Percentiles rank a stretch among this genome's conserved stretches.
phyloP scores from a whole-genome alignment of 75 land plant species.

The Picea sitchensis region DNA sequence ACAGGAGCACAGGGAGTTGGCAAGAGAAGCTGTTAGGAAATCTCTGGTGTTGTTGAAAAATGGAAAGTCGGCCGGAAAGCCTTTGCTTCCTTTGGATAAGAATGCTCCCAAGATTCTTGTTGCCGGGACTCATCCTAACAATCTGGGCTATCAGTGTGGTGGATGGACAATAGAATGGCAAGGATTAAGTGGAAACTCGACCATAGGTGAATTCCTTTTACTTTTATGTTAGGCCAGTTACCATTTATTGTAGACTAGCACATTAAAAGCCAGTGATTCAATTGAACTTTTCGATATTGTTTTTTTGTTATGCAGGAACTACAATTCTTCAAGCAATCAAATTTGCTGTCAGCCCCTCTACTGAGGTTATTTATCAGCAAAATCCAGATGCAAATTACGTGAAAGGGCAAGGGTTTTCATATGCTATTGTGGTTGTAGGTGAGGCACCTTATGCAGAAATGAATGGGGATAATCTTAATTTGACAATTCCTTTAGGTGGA shows the following conservation, averaged over 20 bases:
- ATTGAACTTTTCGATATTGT: not conserved
- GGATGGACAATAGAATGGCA: slow-evolving; percentile 92
- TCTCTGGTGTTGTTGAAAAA: slow-evolving; percentile 83
- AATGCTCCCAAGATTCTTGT: slow-evolving; percentile 67
- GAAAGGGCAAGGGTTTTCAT: slow-evolving; percentile 24
- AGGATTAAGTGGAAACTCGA: slow-evolving; percentile 55
- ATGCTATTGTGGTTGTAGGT: slow-evolving; percentile 74
- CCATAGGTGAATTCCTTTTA: slow-evolving; percentile 18
- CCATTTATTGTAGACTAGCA: not conserved
- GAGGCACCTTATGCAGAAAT: slow-evolving; percentile 71
- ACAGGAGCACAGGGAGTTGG: slow-evolving; percentile 77
- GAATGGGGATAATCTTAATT: slow-evolving; percentile 59
- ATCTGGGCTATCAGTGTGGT: slow-evolving; percentile 82
- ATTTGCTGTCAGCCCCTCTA: slow-evolving; percentile 37
- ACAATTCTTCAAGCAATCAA: slow-evolving; percentile 52
- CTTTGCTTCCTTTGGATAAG: slow-evolving; percentile 60
- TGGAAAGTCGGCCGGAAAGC: slow-evolving; percentile 27
- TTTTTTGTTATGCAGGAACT: slow-evolving; percentile 39
- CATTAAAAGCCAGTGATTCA: not conserved
- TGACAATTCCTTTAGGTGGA: slow-evolving; percentile 60
- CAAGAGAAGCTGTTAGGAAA: slow-evolving; percentile 87
- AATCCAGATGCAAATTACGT: slow-evolving; percentile 42
- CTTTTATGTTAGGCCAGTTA: not conserved
- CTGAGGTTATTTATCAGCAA: slow-evolving; percentile 46
- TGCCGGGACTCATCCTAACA: slow-evolving; percentile 82